Base-by-base conservation (phyloP, 2,329 filamentous ascomycete genomes). In the Davidsoniella neocaledoniae region DNA sequence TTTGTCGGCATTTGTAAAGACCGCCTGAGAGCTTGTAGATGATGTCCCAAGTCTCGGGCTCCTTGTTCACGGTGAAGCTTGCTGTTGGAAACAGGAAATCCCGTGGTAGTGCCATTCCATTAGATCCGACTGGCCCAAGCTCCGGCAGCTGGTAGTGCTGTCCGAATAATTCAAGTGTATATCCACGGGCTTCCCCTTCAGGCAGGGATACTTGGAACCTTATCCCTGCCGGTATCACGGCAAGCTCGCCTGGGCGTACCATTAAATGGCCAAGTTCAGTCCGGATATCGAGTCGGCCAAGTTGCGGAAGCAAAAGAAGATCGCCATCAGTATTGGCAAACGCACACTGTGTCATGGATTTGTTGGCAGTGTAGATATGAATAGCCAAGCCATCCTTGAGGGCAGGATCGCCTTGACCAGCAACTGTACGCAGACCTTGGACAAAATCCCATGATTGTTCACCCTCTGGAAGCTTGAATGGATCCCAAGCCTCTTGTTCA, bases 201-300 rank as follows among this genome's bases (percentile, higher is more conserved):
- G 57, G 57, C 0, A 63, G 56, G 0, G 54, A 48, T 17, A 63
- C 58, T 17, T 52, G 58, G 52, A 62, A 63, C 17, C 77, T 69
- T 43, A 81, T 68, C n/a, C 80, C 80, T 10, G 77, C 71, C 19
- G 76, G 80, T 19, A 84, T 77, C 14, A 83, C 72, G 46, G 69
- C 72, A 29, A 83, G 74, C 59, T 83, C 80, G n/a, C 78, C 78
- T 0, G 78, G 79, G 3, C 78, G 74, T 4, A 83, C 77, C 46
- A 78, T 70, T 0, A 83, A 60, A 23, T 68, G 69, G 4, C 80
- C 80, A 14, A 83, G 70, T 58, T 83, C 80, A 2, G 80, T 83
- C 58, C 80, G 77, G 43, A 83, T 77, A 55, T 83, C 74, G 2
- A 84, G 66, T 0, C 72, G 66, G 10, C 80, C 80, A 55, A 78